Percentiles rank a stretch among this genome's conserved stretches.
These are phyloP conservation scores for California macrophylla DNA, from an alignment of 441 rosid species.

Conservation along the genomic window DNA sequence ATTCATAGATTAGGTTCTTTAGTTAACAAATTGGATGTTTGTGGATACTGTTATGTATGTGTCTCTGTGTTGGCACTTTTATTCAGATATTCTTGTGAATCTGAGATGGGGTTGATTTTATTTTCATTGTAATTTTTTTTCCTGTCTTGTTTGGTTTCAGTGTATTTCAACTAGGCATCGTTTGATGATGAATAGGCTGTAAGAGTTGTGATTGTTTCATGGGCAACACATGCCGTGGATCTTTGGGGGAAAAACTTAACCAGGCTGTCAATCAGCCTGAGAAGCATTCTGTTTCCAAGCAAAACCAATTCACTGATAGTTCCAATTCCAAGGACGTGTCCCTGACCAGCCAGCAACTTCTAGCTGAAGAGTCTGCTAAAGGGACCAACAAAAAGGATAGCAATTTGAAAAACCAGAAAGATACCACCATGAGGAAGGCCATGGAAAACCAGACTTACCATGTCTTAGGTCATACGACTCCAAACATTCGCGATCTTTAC, in stretches of 20 bases:
- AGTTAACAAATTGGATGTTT: constrained; percentile 15
- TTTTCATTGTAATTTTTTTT: constrained; percentile 4
- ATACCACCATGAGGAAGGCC: constrained; percentile 53
- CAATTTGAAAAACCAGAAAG: constrained; percentile 27
- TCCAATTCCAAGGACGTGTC: constrained; percentile 28
- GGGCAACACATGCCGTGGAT: constrained; percentile 83
- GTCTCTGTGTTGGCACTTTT: neutral
- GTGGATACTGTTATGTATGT: too few species aligned
- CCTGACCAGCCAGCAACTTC: constrained; percentile 26
- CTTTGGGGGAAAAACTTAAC: constrained; percentile 45
- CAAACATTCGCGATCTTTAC: constrained; percentile 62
- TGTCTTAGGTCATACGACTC: constrained; percentile 70
- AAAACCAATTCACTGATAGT: constrained; percentile 30
- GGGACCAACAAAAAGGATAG: constrained; percentile 27
- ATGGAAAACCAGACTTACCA: constrained; percentile 58
- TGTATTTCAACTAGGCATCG: constrained; percentile 29
- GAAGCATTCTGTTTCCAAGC: constrained; percentile 39
- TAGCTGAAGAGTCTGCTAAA: constrained; percentile 36
- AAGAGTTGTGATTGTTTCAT: constrained; percentile 43
- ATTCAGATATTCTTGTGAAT: constrained; percentile 17
- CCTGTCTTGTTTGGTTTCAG: constrained; percentile 19
- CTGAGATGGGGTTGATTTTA: constrained; percentile 9
- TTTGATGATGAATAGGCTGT: constrained; percentile 41
- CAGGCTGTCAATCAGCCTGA: constrained; percentile 71
- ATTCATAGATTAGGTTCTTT: constrained; percentile 22